Conservation (phyloP, 306 rosid species). For the Corylus avellana region DNA sequence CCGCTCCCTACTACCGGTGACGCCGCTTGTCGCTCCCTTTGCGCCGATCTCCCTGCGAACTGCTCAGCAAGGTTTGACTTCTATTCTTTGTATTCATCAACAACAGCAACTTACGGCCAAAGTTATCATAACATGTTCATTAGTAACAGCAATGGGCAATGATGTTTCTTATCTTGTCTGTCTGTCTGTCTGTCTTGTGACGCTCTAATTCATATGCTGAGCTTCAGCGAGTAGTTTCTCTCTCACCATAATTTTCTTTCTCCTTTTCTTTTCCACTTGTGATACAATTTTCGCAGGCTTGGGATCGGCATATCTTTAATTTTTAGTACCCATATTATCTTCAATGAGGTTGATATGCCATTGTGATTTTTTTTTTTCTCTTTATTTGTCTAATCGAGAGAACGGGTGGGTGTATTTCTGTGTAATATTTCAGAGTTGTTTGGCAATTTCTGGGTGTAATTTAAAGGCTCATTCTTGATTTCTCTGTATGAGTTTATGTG, state of each 20-base stretch:
- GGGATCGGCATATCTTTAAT: not conserved
- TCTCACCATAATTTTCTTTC: not conserved
- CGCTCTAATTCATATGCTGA: not conserved
- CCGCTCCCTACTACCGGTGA: no score
- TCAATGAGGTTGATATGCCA: not conserved
- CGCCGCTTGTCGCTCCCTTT: not conserved
- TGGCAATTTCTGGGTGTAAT: not conserved
- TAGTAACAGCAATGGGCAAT: no score
- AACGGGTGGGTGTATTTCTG: not conserved
- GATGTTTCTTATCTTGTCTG: not conserved
- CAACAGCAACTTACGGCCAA: no score
- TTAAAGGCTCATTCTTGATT: no score
- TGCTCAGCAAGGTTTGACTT: slow-evolving; percentile 14
- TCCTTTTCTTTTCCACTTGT: not conserved
- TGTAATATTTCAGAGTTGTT: not conserved
- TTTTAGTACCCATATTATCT: not conserved
- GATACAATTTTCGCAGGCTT: not conserved
- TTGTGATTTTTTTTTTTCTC: not conserved
- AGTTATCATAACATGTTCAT: no score
- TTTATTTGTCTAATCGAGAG: not conserved
- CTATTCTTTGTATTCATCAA: no score
- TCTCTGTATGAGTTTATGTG: no score
- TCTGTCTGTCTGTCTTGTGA: not conserved
- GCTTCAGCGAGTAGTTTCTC: not conserved
- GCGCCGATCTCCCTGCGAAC: not conserved